These are phyloP conservation scores for Trichoderma gamsii DNA, from an alignment of 495 filamentous ascomycete species.

Conservation along the genomic window DNA sequence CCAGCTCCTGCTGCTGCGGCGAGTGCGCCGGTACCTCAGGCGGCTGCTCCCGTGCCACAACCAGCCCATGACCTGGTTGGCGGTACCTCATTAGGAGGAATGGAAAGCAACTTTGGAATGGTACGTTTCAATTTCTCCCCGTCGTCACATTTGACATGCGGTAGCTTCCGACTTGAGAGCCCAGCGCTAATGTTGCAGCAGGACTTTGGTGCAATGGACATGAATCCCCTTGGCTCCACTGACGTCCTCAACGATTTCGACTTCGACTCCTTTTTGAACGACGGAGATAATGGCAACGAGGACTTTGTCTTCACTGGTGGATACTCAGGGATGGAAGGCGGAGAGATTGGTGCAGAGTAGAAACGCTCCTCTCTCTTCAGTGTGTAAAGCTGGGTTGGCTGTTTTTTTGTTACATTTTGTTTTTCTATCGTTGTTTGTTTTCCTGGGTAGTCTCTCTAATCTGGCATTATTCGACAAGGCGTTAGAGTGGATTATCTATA, in stretches of 20 bases:
- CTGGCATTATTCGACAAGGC: constrained; percentile 16
- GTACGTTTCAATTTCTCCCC: constrained; percentile 25
- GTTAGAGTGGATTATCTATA: constrained; percentile 17
- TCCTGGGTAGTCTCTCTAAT: constrained; percentile 11
- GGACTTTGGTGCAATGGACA: constrained; percentile 48
- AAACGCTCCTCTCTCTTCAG: constrained; percentile 31
- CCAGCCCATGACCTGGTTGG: constrained; percentile 40
- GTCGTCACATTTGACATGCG: constrained; percentile 11
- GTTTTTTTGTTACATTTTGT: neutral
- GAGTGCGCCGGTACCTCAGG: neutral
- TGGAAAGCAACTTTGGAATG: constrained; percentile 29
- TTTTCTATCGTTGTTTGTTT: neutral
- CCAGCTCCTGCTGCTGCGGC: constrained; percentile 28
- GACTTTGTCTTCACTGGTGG: constrained; percentile 41
- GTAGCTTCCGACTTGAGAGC: neutral
- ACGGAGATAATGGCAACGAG: constrained; percentile 33
- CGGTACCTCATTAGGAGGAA: constrained; percentile 26
- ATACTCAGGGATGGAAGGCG: constrained; percentile 38
- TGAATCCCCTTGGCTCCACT: constrained; percentile 52
- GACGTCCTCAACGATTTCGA: constrained; percentile 90
- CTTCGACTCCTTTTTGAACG: constrained; percentile 88
- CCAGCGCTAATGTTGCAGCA: constrained; percentile 19
- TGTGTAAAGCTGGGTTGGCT: constrained; percentile 15
- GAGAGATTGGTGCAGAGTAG: constrained; percentile 48
- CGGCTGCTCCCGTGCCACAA: constrained; percentile 15